phyloP scores from a whole-genome alignment of 2,329 filamentous ascomycete species.

The Aureobasidium subglaciale region DNA sequence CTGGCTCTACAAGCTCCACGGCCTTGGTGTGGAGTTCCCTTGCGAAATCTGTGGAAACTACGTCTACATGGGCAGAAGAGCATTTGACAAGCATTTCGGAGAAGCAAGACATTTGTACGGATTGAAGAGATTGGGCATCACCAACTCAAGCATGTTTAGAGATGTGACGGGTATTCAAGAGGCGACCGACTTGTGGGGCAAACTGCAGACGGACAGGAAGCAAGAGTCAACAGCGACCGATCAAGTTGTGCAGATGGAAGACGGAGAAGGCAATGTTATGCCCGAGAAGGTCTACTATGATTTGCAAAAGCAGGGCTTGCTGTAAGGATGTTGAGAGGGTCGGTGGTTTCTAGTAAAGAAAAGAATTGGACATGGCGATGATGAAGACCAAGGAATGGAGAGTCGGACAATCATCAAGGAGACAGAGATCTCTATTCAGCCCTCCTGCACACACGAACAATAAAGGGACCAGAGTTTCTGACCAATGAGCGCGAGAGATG shows the following conservation, averaged over 20 bases:
- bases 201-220: conserved; percentile 81
- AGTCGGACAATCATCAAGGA: no score
- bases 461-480: no score
- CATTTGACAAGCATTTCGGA: conserved; percentile 98
- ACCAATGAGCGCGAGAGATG: no score
- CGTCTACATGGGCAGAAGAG: conserved; percentile 94
- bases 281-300: conserved; percentile 97
- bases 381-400: no score
- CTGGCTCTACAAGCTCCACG: conserved; percentile 97
- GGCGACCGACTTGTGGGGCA: conserved; percentile 82
- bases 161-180: conserved; percentile 93
- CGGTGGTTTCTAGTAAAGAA: no score
- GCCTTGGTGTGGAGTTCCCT: conserved; percentile 85
- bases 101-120: conserved; percentile 90
- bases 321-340: no score
- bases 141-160: conserved; percentile 80
- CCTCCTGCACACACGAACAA: no score
- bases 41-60: conserved; percentile 98
- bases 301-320: conserved; percentile 81
- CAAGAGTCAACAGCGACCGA: conserved; percentile 68
- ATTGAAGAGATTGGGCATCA: conserved; percentile 87
- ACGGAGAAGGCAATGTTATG: conserved; percentile 96
- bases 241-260: conserved; percentile 95
- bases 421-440: no score
- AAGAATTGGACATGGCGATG: no score